Evolutionary conservation across 306 rosid species (phyloP).

Genomic region (Inga laurina): DNA sequence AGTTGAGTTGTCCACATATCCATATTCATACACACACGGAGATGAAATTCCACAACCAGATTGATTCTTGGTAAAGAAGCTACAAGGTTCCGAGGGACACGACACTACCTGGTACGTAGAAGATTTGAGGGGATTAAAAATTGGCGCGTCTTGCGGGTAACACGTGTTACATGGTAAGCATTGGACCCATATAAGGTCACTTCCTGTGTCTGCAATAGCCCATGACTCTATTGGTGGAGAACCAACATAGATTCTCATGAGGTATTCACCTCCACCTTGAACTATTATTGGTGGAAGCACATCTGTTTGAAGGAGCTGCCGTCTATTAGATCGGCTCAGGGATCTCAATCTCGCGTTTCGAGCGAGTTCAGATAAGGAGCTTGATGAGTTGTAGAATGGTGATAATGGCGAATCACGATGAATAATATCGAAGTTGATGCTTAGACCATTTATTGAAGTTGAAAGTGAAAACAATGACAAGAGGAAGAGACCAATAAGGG

Average conservation of each 20-base stretch:
- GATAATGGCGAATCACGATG: constrained; percentile 6
- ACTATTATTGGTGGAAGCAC: not conserved
- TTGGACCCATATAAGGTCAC: constrained; percentile 23
- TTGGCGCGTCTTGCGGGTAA: not conserved
- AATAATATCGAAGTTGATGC: not conserved
- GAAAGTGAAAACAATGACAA: not conserved
- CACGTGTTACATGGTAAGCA: not conserved
- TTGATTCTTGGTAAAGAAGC: not conserved
- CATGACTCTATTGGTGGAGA: not conserved
- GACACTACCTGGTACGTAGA: not conserved
- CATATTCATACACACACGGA: not conserved
- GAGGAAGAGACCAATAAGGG: not conserved
- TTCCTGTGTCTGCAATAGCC: constrained; percentile 22
- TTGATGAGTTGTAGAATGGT: not conserved
- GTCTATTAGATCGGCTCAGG: not conserved
- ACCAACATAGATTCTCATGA: constrained; percentile 10
- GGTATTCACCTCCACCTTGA: not conserved
- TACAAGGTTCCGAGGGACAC: not conserved
- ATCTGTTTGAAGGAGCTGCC: not conserved
- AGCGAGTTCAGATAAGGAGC: not conserved
- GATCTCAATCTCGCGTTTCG: not conserved
- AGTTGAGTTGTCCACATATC: not conserved
- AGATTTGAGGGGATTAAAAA: not conserved
- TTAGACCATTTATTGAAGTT: not conserved
- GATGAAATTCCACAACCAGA: not conserved